phyloP scores from a whole-genome alignment of 139 green algal genomes.

The Haematococcus sp. region DNA sequence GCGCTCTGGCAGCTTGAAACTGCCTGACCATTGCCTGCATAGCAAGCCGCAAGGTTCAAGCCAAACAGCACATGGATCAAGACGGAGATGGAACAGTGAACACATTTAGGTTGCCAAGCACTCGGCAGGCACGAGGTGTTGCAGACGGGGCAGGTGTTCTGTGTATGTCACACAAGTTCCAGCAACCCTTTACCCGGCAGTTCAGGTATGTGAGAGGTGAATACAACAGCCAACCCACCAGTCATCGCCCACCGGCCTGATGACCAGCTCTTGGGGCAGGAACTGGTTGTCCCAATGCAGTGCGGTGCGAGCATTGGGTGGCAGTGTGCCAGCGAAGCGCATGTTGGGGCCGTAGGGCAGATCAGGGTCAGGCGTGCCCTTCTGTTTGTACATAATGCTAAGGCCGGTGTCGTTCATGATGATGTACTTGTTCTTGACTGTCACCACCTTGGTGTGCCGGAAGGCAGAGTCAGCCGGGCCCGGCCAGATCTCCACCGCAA shows the following conservation, averaged over 20 bases:
- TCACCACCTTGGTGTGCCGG: constrained; percentile 70
- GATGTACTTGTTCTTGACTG: constrained; percentile 84
- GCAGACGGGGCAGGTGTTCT: no score
- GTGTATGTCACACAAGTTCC: no score
- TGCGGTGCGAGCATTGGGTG: constrained; percentile 17
- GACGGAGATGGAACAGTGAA: no score
- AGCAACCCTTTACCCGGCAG: no score
- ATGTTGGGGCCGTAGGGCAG: constrained; percentile 26
- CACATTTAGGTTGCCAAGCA: no score
- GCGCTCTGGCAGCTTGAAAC: constrained; percentile 61
- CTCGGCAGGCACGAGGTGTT: no score
- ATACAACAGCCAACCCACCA: constrained; percentile 19
- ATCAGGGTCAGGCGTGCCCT: constrained; percentile 56
- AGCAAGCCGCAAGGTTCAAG: background rate
- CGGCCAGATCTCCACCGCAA: constrained; percentile 72
- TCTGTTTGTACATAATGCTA: constrained; percentile 80
- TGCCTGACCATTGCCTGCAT: constrained; percentile 49
- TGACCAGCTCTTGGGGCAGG: constrained; percentile 54
- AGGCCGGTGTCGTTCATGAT: constrained; percentile 82
- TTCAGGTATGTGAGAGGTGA: no score
- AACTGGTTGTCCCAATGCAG: constrained; percentile 75
- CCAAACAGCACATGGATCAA: background rate
- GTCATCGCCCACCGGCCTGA: constrained; percentile 48
- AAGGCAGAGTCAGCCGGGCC: constrained; percentile 59
- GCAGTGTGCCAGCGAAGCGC: constrained; percentile 61